Base-by-base conservation (phyloP, 148 eudicot genomes). In the Chenopodium formosanum region DNA sequence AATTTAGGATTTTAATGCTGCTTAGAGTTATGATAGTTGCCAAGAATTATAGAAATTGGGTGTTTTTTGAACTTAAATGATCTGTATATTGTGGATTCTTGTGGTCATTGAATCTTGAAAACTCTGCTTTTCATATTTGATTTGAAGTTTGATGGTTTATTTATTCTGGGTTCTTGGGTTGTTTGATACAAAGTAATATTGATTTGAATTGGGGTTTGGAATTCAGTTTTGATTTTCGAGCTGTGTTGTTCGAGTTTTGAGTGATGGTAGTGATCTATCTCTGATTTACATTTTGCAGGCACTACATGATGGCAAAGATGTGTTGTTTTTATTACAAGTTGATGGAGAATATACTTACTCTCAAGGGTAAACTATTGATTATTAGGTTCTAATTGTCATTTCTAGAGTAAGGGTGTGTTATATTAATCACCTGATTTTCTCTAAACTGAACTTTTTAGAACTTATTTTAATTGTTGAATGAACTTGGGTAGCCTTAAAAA, bases 261-360 rank as follows among this genome's bases (percentile, higher is more conserved):
- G 48, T 47, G 60, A 25, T 32, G 1, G 5, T 32, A 40, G 27
- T 31, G 62, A 29, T 82, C 27, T 27, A 3, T 79, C 20, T 37
- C 4, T 75, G 4, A 14, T 3, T 25, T 17, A 3, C 8, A 4
- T 8, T n/a, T 74, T 71, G 85, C 84, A 92, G 98, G 94, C 95
- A 56, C 83, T 92, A 77, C 98, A 94, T 81, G 98, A 93, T 89
- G 98, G 98, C 47, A 87, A 86, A 72, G 91, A 94, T 81, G 86
- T 89, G 37, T 92, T 87, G 87, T 94, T 93, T 80, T 52, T 94
- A 86, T 86, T 94, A 91, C 92, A 94, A 90, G 94, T 92, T 77
- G 86, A 86, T 84, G 95, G 97, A 44, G 91, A 89, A 11, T 94
- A 91, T 87, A 90, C 77, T 9, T 94, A 90, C 88, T 77, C 92